Evolutionary conservation across 768 basidiomycete species (phyloP).

Genomic region (Lactifluus piperatus): DNA sequence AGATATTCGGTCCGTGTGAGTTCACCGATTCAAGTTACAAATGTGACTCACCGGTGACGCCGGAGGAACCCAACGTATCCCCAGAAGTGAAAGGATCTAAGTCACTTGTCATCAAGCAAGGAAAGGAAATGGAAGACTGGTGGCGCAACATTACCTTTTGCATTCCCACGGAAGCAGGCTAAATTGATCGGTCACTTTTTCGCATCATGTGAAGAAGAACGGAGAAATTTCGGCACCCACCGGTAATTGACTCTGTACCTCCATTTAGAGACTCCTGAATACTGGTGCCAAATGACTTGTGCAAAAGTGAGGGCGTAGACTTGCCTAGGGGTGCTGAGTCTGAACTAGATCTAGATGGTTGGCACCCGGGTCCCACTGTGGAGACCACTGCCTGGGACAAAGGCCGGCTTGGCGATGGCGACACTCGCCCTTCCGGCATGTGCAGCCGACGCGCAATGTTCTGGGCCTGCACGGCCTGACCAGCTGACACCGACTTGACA

Average conservation of each 20-base stretch:
- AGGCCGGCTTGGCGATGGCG: constrained; percentile 33
- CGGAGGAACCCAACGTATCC: not conserved
- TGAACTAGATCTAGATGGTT: not conserved
- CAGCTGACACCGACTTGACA: constrained; percentile 37
- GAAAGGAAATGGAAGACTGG: not conserved
- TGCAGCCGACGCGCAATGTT: constrained; percentile 39
- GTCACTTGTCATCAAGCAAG: not conserved
- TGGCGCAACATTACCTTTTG: constrained; percentile 4
- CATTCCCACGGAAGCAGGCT: not conserved
- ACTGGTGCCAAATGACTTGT: constrained; percentile 5
- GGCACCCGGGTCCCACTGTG: too few species aligned
- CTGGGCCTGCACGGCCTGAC: constrained; percentile 41
- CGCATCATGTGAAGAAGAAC: not conserved
- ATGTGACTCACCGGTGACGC: constrained; percentile 8
- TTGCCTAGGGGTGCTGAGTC: not conserved
- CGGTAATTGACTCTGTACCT: not conserved
- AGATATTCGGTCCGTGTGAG: constrained; percentile 8
- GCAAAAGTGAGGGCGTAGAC: constrained; percentile 1
- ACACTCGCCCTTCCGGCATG: constrained; percentile 39
- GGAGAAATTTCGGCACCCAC: constrained; percentile 4
- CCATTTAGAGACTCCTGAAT: not conserved
- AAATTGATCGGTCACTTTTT: constrained; percentile 3
- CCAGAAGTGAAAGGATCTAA: not conserved
- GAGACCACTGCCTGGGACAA: constrained; percentile 25
- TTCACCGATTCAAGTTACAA: not conserved